phyloP scores from a whole-genome alignment of 2,329 filamentous ascomycete species.

The Neocatenulostroma microsporum region DNA sequence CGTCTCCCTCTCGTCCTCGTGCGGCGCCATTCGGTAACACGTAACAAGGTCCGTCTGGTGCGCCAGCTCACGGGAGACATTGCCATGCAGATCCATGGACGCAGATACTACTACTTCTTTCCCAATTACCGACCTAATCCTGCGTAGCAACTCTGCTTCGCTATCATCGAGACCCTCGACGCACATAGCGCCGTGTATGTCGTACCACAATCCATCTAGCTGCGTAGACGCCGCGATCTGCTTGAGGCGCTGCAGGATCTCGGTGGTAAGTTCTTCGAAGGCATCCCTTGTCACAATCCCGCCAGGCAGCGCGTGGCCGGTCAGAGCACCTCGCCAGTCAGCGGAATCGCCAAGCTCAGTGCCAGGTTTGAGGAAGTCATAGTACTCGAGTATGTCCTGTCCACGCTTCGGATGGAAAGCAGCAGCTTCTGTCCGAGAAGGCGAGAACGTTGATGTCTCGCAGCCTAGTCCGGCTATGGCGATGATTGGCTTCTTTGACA shows the following conservation, averaged over 20 bases:
- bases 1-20: constrained; percentile 14
- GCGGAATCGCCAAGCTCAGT: constrained; percentile 9
- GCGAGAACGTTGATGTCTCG: constrained; percentile 9
- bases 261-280: constrained; percentile 13
- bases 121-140: constrained; percentile 13
- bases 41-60: constrained; percentile 14
- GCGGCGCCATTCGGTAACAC: constrained; percentile 16
- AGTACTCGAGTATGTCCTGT: constrained; percentile 2
- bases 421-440: constrained; percentile 5
- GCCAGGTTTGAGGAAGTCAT: background rate
- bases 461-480: constrained; percentile 8
- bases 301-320: constrained; percentile 14
- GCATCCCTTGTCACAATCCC: constrained; percentile 13
- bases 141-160: constrained; percentile 13
- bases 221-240: constrained; percentile 1
- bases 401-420: constrained; percentile 9
- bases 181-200: constrained; percentile 18
- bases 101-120: constrained; percentile 13
- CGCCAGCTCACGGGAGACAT: constrained; percentile 13
- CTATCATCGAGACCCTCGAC: constrained; percentile 14
- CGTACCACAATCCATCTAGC: constrained; percentile 15
- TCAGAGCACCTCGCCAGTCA: constrained; percentile 12
- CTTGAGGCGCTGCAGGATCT: constrained; percentile 9
- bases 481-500: constrained; percentile 7
- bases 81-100: constrained; percentile 18